Conservation (phyloP, 805 yeast genomes). For the Nakazawaea ishiwadae region DNA sequence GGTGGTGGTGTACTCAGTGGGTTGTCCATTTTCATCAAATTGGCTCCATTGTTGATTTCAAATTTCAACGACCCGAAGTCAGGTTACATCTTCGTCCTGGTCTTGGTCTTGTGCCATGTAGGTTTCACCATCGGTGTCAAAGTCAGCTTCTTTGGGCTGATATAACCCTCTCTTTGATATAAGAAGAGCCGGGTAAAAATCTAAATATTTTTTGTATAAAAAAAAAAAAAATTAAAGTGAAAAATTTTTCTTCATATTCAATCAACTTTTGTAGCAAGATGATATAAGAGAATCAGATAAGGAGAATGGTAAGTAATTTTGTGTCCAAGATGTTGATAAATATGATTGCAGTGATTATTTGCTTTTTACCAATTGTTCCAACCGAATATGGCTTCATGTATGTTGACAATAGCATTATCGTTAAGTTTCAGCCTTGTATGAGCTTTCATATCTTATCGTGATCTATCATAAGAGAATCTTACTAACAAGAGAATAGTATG, state of each 20-base stretch:
- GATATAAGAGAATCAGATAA: background rate
- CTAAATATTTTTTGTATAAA: background rate
- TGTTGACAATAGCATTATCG: constrained; percentile 53
- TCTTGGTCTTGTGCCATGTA: constrained; percentile 45
- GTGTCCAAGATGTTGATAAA: background rate
- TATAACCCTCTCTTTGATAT: too few relatives aligned
- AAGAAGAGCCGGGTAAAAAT: background rate
- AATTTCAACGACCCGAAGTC: constrained; percentile 23
- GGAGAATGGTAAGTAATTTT: background rate
- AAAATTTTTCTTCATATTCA: background rate
- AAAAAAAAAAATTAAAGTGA: background rate
- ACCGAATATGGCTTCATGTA: constrained; percentile 39
- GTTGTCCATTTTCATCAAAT: constrained; percentile 43
- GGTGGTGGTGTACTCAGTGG: constrained; percentile 63
- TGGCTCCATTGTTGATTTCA: constrained; percentile 33
- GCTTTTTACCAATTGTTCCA: constrained; percentile 56
- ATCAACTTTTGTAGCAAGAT: background rate
- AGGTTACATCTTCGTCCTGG: constrained; percentile 24
- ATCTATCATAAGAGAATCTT: too few relatives aligned
- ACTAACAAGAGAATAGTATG: too few relatives aligned
- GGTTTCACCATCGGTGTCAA: constrained; percentile 62
- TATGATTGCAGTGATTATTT: constrained; percentile 40
- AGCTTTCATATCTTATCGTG: too few relatives aligned
- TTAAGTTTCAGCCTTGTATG: constrained; percentile 65
- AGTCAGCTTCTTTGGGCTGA: constrained; percentile 60